phyloP scores from a whole-genome alignment of 768 basidiomycete genomes.

The Mycena polygramma region DNA sequence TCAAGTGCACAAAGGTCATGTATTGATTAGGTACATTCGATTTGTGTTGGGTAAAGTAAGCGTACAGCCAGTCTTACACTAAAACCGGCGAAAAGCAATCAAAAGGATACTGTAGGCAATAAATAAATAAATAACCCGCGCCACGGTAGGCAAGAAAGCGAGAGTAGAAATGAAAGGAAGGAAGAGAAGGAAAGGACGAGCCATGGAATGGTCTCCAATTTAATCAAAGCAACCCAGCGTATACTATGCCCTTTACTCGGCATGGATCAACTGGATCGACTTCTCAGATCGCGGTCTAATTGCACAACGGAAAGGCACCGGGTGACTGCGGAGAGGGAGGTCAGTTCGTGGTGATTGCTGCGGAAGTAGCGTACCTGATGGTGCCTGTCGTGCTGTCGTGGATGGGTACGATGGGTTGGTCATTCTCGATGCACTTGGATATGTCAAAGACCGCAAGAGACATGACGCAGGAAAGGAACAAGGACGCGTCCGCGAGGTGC shows the following conservation, averaged over 20 bases:
- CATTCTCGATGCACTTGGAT: slow-evolving; percentile 60
- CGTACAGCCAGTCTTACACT: slow-evolving; percentile 38
- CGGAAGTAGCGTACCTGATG: slow-evolving; percentile 58
- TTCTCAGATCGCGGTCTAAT: slow-evolving; percentile 73
- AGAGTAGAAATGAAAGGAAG: slow-evolving; percentile 27
- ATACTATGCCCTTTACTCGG: slow-evolving; percentile 49
- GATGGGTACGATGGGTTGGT: slow-evolving; percentile 62
- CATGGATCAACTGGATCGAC: slow-evolving; percentile 66
- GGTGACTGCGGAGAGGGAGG: slow-evolving; percentile 56
- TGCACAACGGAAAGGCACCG: slow-evolving; percentile 71
- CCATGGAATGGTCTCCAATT: slow-evolving; percentile 18
- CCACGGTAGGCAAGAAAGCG: slow-evolving; percentile 32
- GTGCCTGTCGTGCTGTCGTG: slow-evolving; percentile 72
- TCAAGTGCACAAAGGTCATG: not conserved
- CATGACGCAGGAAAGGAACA: slow-evolving; percentile 67
- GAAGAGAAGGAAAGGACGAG: slow-evolving; percentile 27
- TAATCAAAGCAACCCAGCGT: slow-evolving; percentile 17
- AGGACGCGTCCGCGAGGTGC: slow-evolving; percentile 66
- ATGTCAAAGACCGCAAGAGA: slow-evolving; percentile 67
- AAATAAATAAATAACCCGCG: slow-evolving; percentile 46
- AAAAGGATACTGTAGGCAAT: slow-evolving; percentile 55
- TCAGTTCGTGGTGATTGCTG: slow-evolving; percentile 15
- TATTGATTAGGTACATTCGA: slow-evolving; percentile 32
- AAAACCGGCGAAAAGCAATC: slow-evolving; percentile 29
- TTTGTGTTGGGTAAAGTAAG: slow-evolving; percentile 35